These are phyloP conservation scores for Monosporascus sp. DNA, from an alignment of 2,329 filamentous ascomycete genomes.

Conservation along the genomic window DNA sequence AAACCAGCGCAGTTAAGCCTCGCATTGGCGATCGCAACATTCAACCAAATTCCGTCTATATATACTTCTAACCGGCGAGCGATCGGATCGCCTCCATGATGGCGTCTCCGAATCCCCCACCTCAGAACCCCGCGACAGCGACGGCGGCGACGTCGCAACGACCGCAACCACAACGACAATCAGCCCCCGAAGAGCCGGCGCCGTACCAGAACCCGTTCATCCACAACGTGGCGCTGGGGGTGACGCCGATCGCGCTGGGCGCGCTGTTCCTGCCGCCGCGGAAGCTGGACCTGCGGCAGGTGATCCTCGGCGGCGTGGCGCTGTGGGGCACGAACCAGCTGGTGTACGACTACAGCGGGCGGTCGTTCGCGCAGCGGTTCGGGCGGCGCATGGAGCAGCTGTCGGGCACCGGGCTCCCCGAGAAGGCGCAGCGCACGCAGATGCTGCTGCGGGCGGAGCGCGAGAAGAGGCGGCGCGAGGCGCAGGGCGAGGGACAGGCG, in stretches of 20 bases:
- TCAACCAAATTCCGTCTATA: too few relatives aligned
- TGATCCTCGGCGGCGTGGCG: conserved; percentile 44
- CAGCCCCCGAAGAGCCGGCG: conserved; percentile 7
- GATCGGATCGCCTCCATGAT: not conserved
- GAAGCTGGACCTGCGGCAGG: conserved; percentile 45
- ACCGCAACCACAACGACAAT: conserved; percentile 1
- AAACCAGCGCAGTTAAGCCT: too few relatives aligned
- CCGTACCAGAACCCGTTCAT: conserved; percentile 28
- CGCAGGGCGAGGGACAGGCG: conserved; percentile 5
- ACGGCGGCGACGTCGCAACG: conserved; percentile 5
- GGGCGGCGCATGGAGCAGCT: conserved; percentile 38
- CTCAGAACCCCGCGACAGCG: conserved; percentile 1
- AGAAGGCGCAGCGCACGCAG: conserved; percentile 46
- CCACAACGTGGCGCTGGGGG: conserved; percentile 44
- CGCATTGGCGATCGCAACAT: too few relatives aligned
- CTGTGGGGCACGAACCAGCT: conserved; percentile 53
- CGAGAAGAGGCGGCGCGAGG: conserved; percentile 22
- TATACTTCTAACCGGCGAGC: too few relatives aligned
- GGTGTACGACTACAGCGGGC: conserved; percentile 51
- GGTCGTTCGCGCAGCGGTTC: conserved; percentile 46
- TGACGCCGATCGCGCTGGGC: conserved; percentile 42
- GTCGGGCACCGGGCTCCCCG: conserved; percentile 51
- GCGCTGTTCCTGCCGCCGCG: conserved; percentile 49
- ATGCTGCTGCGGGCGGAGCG: conserved; percentile 42
- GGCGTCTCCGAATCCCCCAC: conserved; percentile 4